A percentile compares a stretch with the other conserved stretches of the same genome.
Conservation (phyloP, 2,329 filamentous ascomycete species). For the Didymella keratinophila region DNA sequence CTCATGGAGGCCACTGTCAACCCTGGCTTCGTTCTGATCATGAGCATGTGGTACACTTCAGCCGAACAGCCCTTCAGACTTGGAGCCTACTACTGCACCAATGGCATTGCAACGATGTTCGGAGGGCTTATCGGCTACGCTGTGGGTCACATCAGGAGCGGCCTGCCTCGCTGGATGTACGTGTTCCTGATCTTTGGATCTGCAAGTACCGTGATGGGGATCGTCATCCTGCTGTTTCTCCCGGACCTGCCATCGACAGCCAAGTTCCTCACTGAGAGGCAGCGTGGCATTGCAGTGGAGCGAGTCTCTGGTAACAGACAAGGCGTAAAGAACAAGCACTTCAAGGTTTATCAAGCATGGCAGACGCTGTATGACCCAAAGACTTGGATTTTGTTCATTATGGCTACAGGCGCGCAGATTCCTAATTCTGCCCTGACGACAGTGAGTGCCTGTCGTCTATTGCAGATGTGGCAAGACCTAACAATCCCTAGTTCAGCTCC, state of each 20-base stretch:
- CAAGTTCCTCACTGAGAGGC: slow-evolving; percentile 25
- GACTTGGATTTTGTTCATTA: slow-evolving; percentile 46
- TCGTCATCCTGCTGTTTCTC: slow-evolving; percentile 60
- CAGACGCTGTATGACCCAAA: slow-evolving; percentile 57
- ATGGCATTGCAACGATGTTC: slow-evolving; percentile 62
- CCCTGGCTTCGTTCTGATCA: slow-evolving; percentile 70
- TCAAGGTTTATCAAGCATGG: slow-evolving; percentile 55
- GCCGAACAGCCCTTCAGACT: slow-evolving; percentile 67
- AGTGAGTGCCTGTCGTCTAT: slow-evolving; percentile 21
- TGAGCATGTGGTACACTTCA: slow-evolving; percentile 71
- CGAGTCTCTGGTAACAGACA: slow-evolving; percentile 57
- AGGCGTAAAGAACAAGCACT: slow-evolving; percentile 60
- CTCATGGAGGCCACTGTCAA: slow-evolving; percentile 56
- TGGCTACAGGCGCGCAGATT: slow-evolving; percentile 61
- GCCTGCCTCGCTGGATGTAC: slow-evolving; percentile 55
- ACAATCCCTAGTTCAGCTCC: slow-evolving; percentile 51
- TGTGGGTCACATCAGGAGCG: slow-evolving; percentile 61
- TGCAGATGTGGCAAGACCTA: background rate
- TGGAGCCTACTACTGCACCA: slow-evolving; percentile 55
- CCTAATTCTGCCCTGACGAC: slow-evolving; percentile 65
- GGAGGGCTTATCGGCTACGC: slow-evolving; percentile 66
- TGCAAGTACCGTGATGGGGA: slow-evolving; percentile 43
- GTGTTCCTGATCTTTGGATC: slow-evolving; percentile 65
- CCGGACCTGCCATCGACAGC: slow-evolving; percentile 55
- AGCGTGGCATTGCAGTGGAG: slow-evolving; percentile 46